These are phyloP conservation scores for Clarireedia hainanense DNA, from an alignment of 2,329 filamentous ascomycete species.

Conservation along the genomic window DNA sequence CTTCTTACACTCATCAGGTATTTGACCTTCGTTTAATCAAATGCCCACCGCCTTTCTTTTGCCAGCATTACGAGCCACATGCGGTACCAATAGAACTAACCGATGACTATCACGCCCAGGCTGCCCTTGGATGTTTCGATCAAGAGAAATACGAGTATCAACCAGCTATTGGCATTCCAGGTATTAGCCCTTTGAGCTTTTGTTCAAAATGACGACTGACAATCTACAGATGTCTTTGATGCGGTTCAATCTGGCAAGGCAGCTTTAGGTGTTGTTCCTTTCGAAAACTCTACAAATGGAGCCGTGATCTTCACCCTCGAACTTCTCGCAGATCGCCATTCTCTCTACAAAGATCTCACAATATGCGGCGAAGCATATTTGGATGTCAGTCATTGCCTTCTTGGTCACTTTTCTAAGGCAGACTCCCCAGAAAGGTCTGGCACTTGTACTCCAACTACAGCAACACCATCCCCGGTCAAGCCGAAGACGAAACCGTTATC, in stretches of 20 bases:
- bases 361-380: slow-evolving; percentile 83
- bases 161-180: slow-evolving; percentile 14
- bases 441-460: slow-evolving; percentile 42
- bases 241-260: slow-evolving; percentile 61
- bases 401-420: slow-evolving; percentile 41
- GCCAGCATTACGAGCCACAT: slow-evolving; percentile 8
- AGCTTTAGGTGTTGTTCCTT: slow-evolving; percentile 75
- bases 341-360: slow-evolving; percentile 56
- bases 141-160: slow-evolving; percentile 14
- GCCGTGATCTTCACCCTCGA: slow-evolving; percentile 86
- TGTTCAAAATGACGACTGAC: background rate
- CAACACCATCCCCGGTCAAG: slow-evolving; percentile 37
- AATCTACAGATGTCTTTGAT: slow-evolving; percentile 66
- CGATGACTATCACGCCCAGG: slow-evolving; percentile 34
- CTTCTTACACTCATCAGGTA: slow-evolving; percentile 66
- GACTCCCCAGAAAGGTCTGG: slow-evolving; percentile 33
- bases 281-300: slow-evolving; percentile 95
- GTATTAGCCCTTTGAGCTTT: slow-evolving; percentile 9
- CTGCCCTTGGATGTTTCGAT: slow-evolving; percentile 44
- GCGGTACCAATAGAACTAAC: slow-evolving; percentile 19
- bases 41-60: slow-evolving; percentile 7
- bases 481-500: slow-evolving; percentile 41
- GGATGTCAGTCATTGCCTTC: slow-evolving; percentile 78
- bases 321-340: slow-evolving; percentile 69
- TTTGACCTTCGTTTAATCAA: slow-evolving; percentile 15